Base-by-base conservation (phyloP, 2,329 filamentous ascomycete genomes). In the Mycosphaerella sp. region DNA sequence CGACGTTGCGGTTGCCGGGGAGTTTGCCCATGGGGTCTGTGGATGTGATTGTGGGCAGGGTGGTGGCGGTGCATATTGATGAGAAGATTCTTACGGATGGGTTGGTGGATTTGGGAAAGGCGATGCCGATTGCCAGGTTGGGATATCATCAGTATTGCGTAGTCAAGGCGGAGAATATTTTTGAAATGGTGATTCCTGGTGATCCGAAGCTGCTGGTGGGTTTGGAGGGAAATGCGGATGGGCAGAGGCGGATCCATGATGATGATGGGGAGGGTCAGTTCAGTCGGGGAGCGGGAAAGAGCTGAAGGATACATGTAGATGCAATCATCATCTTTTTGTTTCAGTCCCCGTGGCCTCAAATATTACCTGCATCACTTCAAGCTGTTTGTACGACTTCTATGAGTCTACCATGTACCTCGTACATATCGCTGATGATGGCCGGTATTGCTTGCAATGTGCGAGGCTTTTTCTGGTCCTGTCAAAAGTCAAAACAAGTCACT, bases 81-180 rank as follows among this genome's bases (percentile, higher is more conserved):
- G 79, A 83, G 44, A 64, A 69, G 9, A 78, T 79, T 1, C 58
- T 84, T 59, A 81, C 78, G 3, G 70, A 80, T 57, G 79, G 80
- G 0, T 73, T 74, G 52, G 63, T 84, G 39, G 80, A 84, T 71
- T 66, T 83, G 1, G 66, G 61, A 2, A 82, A 82, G 68, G 80
- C 77, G 21, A 70, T 74, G 69, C 80, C 80, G 3, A 83, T 84
- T 67, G 81, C 80, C 6, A 68, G 81, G 26, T 82, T 77, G 62
- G 80, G 80, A 12, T 84, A 84, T 64, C 79, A 78, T 62, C 73
- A 83, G 64, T 84, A 83, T 69, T 71, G 77, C 1, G 78, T 80
- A 9, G 71, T 83, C 2, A 69, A 70, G 48, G 74, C 80, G 21
- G 66, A 67, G 54, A 59, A 52, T 45, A 76, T 77, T 1, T 84